Evolutionary conservation across 441 rosid genomes (phyloP), one percentile per base, ranked within the genome.

Genomic region (Populus hybrid): DNA sequence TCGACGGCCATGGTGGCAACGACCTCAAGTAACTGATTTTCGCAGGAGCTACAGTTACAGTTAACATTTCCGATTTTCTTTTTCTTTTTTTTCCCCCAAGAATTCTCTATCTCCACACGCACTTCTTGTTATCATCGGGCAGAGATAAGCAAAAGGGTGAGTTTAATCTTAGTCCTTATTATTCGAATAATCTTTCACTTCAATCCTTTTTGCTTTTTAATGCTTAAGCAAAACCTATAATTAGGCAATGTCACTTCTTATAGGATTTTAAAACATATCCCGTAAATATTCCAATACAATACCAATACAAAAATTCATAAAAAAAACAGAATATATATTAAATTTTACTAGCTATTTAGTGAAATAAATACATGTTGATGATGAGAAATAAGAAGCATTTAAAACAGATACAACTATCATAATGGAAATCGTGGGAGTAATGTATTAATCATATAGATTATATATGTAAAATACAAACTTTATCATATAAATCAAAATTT

Each of bases 11-110:
- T 8, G 82, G 34, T 34, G 78, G 26, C 3, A 63, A 72, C 26
- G 57, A 75, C 5, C 68, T 38, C 42, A 50, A 34, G 46, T 71
- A 71, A 42, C 21, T 80, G 67, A 78, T 57, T 32, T 65, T 78
- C 57, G 72, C 67, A 4, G 75, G 70, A 46, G 53, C 84, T 30
- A 77, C 71, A 46, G 57, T 46, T 7, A 78, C 76, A 30, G 66
- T 59, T 11, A 75, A 63, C 76, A 14, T 82, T 73, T 74, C 86
- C 86, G 75, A 34, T 38, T 3, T 38, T 1, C 3, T 82, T 61
- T 35, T 66, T 14, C 65, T 59, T 16, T 72, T 23, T 38, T 63
- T 3, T 28, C 2, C 0, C 8, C 9, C 36, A 28, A 10, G 32
- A 16, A 24, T 21, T 24, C 6, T 10, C 28, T 26, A 1, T 34